Conservation (phyloP, 768 basidiomycete species). For the Neoboletus magnificus region DNA sequence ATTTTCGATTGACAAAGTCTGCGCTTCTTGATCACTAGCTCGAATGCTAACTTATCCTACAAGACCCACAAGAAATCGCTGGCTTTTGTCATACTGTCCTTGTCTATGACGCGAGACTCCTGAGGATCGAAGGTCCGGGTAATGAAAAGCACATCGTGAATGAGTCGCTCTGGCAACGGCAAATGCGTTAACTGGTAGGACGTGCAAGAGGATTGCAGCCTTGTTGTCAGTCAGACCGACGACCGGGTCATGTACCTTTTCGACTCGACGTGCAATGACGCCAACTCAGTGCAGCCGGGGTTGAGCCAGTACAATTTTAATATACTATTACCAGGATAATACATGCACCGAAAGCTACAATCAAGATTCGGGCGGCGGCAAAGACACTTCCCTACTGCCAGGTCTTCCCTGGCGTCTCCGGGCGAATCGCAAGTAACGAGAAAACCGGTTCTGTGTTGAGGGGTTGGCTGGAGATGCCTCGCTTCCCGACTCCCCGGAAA, state of each 20-base stretch:
- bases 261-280: not conserved
- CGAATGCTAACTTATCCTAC: not conserved
- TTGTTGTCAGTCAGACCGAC: not conserved
- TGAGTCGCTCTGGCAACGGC: not conserved
- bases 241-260: not conserved
- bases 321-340: not conserved
- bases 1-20: not conserved
- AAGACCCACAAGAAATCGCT: not conserved
- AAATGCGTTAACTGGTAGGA: not conserved
- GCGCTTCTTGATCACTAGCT: not conserved
- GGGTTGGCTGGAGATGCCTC: conserved; percentile 7
- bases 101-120: not conserved
- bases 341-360: not conserved
- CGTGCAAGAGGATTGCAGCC: not conserved
- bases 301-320: not conserved
- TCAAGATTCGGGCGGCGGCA: conserved; percentile 9
- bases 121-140: not conserved
- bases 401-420: conserved; percentile 45
- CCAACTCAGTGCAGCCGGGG: not conserved
- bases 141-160: not conserved
- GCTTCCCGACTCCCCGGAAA: conserved; percentile 35
- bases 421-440: conserved; percentile 55
- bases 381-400: conserved; percentile 30
- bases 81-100: not conserved
- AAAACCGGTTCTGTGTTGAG: conserved; percentile 44